Evolutionary conservation across 228 moss, liverwort and hornwort genomes (phyloP).

Genomic region (Sphagnum magellanicum): DNA sequence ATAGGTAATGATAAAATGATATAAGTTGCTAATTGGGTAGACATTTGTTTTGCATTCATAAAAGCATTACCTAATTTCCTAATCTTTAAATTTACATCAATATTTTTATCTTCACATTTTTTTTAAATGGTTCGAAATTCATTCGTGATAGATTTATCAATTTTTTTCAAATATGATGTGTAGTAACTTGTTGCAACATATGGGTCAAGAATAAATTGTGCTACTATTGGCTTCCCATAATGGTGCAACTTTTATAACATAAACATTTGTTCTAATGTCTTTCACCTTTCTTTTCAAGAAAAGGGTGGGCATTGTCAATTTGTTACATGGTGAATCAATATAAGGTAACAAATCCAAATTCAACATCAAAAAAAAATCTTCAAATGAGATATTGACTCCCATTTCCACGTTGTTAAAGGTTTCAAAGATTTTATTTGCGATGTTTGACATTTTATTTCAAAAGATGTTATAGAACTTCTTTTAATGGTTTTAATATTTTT

Average conservation of each 20-base stretch:
- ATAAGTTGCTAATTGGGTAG: too few relatives aligned
- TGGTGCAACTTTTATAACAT: neutral
- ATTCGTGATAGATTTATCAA: neutral
- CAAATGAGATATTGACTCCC: neutral
- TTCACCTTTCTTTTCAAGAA: neutral
- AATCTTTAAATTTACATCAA: neutral
- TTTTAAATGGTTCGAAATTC: neutral
- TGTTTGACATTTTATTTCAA: too few relatives aligned
- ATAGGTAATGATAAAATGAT: too few relatives aligned
- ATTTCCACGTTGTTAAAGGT: neutral
- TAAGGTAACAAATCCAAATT: neutral
- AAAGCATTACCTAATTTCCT: too few relatives aligned
- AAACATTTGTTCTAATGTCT: neutral
- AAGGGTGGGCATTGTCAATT: neutral
- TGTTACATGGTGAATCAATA: neutral
- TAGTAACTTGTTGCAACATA: neutral
- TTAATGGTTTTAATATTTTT: too few relatives aligned
- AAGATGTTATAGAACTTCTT: too few relatives aligned
- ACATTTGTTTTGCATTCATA: too few relatives aligned
- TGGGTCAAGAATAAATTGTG: neutral
- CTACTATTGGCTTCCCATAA: neutral
- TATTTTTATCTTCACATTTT: neutral
- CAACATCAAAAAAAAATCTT: neutral
- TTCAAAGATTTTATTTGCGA: too few relatives aligned
- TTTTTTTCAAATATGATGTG: neutral